phyloP scores from a whole-genome alignment of 2,329 filamentous ascomycete genomes.

The Penicillium vulpinum region DNA sequence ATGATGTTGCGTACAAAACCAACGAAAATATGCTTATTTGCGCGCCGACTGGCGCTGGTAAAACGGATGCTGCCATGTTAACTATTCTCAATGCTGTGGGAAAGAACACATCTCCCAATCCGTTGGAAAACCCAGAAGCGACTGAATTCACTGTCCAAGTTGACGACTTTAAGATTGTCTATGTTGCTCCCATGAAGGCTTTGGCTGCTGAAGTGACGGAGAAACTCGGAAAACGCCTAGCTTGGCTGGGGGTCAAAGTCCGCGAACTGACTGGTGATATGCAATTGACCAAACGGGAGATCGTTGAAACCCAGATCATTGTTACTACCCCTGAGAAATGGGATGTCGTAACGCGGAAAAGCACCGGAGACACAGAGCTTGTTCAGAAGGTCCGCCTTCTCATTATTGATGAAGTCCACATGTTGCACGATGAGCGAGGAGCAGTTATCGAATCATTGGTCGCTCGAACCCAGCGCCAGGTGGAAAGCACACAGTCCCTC shows the following conservation, averaged over 20 bases:
- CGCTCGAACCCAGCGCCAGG: conserved; percentile 89
- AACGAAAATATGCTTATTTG: conserved; percentile 99
- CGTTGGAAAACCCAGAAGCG: conserved; percentile 69
- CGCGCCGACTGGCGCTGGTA: conserved; percentile 95
- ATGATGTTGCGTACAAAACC: conserved; percentile 91
- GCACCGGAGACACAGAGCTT: conserved; percentile 93
- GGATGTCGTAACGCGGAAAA: conserved; percentile 97
- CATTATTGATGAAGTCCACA: conserved; percentile 98
- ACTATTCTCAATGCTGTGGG: conserved; percentile 88
- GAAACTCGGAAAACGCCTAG: conserved; percentile 85
- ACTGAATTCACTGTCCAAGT: conserved; percentile 78
- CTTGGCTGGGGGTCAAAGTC: conserved; percentile 89
- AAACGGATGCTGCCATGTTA: conserved; percentile 97
- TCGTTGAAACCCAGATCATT: conserved; percentile 94
- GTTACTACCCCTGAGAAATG: conserved; percentile 99
- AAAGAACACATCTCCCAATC: conserved; percentile 79
- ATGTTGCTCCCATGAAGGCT: conserved; percentile 98
- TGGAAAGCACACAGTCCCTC: conserved; percentile 95
- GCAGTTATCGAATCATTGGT: conserved; percentile 95
- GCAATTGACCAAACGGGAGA: conserved; percentile 96
- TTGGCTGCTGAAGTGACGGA: conserved; percentile 94
- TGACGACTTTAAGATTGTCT: conserved; percentile 96
- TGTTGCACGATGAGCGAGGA: conserved; percentile 97
- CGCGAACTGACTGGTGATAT: conserved; percentile 97
- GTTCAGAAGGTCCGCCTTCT: conserved; percentile 95